These are phyloP conservation scores for Cryptococcus jaspeensis DNA, from an alignment of 1,284 basidiomycete genomes.

Conservation along the genomic window DNA sequence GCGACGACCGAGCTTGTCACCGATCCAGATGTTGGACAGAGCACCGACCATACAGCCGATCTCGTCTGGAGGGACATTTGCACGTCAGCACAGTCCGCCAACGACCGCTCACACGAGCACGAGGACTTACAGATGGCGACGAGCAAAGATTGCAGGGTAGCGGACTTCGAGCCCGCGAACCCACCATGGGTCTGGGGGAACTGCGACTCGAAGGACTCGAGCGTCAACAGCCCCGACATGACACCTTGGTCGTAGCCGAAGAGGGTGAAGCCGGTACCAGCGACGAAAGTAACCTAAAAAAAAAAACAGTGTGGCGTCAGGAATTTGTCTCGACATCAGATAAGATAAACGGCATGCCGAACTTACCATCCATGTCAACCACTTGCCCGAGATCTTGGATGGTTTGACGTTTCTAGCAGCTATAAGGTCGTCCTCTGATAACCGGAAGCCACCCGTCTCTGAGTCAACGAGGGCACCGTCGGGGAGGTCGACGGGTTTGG, in stretches of 20 bases:
- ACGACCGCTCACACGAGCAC: background rate
- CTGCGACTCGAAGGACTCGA: slow-evolving; percentile 25
- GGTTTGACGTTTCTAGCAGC: slow-evolving; percentile 34
- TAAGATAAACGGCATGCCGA: too few species aligned
- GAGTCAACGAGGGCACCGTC: background rate
- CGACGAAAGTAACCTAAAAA: slow-evolving; percentile 47
- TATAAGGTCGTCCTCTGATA: slow-evolving; percentile 21
- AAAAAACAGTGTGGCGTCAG: background rate
- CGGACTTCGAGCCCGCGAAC: slow-evolving; percentile 20
- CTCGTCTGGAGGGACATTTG: slow-evolving; percentile 25
- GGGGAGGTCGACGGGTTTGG: too few species aligned
- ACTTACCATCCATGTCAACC: slow-evolving; percentile 45
- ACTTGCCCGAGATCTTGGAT: slow-evolving; percentile 8
- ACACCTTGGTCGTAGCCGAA: slow-evolving; percentile 35
- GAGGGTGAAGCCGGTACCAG: slow-evolving; percentile 22
- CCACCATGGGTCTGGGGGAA: slow-evolving; percentile 34
- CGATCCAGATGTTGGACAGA: slow-evolving; percentile 47
- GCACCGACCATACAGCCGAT: slow-evolving; percentile 51
- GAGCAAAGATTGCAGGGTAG: slow-evolving; percentile 42
- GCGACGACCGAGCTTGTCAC: slow-evolving; percentile 46
- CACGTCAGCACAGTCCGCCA: background rate
- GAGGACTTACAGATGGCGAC: slow-evolving; percentile 44
- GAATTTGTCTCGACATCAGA: background rate
- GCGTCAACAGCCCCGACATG: slow-evolving; percentile 47
- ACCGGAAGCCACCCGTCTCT: background rate